Conservation (phyloP, 345 rosid species). For the Nephelium lappaceum region DNA sequence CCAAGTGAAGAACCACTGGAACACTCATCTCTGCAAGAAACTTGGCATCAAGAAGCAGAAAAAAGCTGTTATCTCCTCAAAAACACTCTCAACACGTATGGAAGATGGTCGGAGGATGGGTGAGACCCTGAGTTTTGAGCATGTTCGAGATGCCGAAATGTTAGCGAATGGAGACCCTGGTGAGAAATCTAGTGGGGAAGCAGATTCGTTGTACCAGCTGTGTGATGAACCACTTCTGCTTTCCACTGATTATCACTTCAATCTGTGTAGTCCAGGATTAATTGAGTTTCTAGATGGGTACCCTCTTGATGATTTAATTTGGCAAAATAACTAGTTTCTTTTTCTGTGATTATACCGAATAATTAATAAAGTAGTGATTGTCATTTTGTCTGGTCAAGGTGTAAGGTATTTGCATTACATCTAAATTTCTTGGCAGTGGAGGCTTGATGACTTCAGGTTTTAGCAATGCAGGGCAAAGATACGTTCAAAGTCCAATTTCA, state of each 20-base stretch:
- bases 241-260: background rate
- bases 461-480: background rate
- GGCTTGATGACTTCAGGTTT: background rate
- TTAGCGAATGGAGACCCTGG: background rate
- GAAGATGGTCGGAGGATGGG: background rate
- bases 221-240: background rate
- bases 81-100: background rate
- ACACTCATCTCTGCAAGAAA: conserved; percentile 55
- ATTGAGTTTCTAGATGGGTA: conserved; percentile 12
- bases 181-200: conserved; percentile 4
- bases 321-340: background rate
- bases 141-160: background rate
- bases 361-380: background rate
- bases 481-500: background rate
- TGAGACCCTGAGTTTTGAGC: background rate
- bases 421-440: background rate
- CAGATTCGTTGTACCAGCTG: background rate
- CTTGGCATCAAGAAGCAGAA: conserved; percentile 22
- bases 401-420: background rate
- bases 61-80: background rate
- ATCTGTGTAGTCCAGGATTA: background rate
- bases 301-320: conserved; percentile 20
- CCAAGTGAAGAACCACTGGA: conserved; percentile 63
- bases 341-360: background rate
- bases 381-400: background rate